Evolutionary conservation across 2,329 filamentous ascomycete species (phyloP).

Genomic region (Nothophaeocryptopus gaeumannii): DNA sequence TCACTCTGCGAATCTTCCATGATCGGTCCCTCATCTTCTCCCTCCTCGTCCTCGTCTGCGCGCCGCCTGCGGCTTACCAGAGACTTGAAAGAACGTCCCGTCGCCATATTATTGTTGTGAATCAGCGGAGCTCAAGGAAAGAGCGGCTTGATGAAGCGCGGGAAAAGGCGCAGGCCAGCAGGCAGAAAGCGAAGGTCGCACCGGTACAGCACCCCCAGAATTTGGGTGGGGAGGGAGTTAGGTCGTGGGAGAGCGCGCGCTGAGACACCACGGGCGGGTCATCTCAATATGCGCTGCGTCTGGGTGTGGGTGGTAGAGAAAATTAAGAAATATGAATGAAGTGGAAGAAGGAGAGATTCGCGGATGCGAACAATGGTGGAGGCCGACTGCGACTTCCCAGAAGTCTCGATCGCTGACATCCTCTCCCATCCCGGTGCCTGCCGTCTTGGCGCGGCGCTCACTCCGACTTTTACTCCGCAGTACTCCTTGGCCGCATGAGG

Average conservation of each 20-base stretch:
- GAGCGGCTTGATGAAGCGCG: slow-evolving; percentile 4
- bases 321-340: too few relatives aligned
- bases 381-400: too few relatives aligned
- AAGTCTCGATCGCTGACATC: too few relatives aligned
- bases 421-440: too few relatives aligned
- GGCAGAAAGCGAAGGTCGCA: slow-evolving; percentile 6
- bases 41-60: slow-evolving; percentile 68
- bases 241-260: slow-evolving; percentile 4
- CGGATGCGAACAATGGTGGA: too few relatives aligned
- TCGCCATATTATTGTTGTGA: slow-evolving; percentile 44
- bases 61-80: slow-evolving; percentile 65
- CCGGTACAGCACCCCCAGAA: slow-evolving; percentile 1
- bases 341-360: too few relatives aligned
- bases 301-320: too few relatives aligned
- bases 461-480: too few relatives aligned
- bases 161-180: neutral
- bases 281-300: slow-evolving; percentile 4
- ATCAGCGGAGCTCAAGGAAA: slow-evolving; percentile 3
- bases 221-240: slow-evolving; percentile 3
- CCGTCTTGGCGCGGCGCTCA: too few relatives aligned
- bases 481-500: too few relatives aligned
- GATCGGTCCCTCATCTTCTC: slow-evolving; percentile 55
- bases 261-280: slow-evolving; percentile 2
- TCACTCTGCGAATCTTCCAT: slow-evolving; percentile 64
- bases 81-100: slow-evolving; percentile 59